Conservation (phyloP, 108 stramenopile genomes). For the Schizochytrium sp. region DNA sequence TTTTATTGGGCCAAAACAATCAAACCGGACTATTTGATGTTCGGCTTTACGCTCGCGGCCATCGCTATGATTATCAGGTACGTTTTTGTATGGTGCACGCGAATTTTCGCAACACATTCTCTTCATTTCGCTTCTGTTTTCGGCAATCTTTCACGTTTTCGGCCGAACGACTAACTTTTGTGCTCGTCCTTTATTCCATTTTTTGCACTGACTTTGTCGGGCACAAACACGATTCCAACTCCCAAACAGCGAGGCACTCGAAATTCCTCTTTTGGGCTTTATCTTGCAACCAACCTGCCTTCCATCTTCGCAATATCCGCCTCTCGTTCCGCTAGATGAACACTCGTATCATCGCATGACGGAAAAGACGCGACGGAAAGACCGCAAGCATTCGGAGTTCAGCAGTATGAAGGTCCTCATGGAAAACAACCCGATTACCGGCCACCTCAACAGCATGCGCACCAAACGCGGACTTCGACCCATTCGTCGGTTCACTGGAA, state of each 20-base stretch:
- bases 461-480: neutral
- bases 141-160: too few relatives aligned
- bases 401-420: neutral
- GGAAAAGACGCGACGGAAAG: neutral
- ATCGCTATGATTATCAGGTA: constrained; percentile 8
- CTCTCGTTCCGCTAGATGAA: neutral
- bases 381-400: neutral
- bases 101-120: too few relatives aligned
- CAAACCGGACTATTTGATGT: neutral
- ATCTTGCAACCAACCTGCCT: constrained; percentile 10
- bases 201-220: neutral
- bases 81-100: neutral
- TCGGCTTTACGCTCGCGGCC: constrained; percentile 2
- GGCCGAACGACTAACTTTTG: neutral
- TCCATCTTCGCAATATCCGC: constrained; percentile 12
- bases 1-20: neutral
- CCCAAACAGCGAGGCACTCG: neutral
- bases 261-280: neutral
- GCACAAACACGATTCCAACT: neutral
- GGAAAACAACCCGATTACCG: neutral
- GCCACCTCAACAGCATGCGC: neutral
- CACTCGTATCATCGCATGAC: neutral
- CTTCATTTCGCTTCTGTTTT: too few relatives aligned
- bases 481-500: neutral
- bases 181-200: too few relatives aligned